Evolutionary conservation across 1,284 basidiomycete genomes (phyloP).

Genomic region (Mrakiaceae sp.): DNA sequence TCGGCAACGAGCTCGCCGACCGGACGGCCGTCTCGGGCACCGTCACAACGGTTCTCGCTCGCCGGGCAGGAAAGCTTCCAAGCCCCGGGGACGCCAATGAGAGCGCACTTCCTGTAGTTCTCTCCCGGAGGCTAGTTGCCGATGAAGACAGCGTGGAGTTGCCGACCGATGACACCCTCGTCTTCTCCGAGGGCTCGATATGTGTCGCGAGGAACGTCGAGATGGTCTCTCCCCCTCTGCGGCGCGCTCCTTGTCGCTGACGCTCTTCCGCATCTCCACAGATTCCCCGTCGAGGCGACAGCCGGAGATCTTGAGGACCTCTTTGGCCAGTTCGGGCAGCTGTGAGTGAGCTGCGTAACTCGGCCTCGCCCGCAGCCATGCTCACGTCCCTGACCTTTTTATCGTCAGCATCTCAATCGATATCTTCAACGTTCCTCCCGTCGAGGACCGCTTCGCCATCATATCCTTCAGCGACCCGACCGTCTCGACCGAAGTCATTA

Average conservation of each 20-base stretch:
- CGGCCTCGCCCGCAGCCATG: too few species aligned
- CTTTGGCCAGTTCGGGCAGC: conserved; percentile 33
- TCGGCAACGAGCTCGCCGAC: conserved; percentile 30
- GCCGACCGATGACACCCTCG: conserved; percentile 14
- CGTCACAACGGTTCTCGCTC: conserved; percentile 28
- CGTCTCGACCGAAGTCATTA: conserved; percentile 24
- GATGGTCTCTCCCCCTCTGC: neutral
- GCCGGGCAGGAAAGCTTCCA: conserved; percentile 8
- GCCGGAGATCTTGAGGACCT: conserved; percentile 33
- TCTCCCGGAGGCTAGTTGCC: neutral
- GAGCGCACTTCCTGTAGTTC: neutral
- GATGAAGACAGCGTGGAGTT: neutral
- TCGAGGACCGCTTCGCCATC: conserved; percentile 30
- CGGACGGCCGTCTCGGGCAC: conserved; percentile 33
- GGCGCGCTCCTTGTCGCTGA: neutral
- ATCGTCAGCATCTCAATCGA: conserved; percentile 30
- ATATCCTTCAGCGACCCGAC: conserved; percentile 27
- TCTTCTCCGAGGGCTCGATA: neutral
- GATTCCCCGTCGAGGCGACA: conserved; percentile 29
- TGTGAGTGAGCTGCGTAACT: conserved; percentile 23
- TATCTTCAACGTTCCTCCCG: conserved; percentile 31
- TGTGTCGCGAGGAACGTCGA: conserved; percentile 8
- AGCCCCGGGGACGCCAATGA: neutral
- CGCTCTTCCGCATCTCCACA: conserved; percentile 10
- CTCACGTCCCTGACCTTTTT: neutral